Evolutionary conservation across 2,329 filamentous ascomycete genomes (phyloP).

Genomic region (Colletotrichum higginsianum): DNA sequence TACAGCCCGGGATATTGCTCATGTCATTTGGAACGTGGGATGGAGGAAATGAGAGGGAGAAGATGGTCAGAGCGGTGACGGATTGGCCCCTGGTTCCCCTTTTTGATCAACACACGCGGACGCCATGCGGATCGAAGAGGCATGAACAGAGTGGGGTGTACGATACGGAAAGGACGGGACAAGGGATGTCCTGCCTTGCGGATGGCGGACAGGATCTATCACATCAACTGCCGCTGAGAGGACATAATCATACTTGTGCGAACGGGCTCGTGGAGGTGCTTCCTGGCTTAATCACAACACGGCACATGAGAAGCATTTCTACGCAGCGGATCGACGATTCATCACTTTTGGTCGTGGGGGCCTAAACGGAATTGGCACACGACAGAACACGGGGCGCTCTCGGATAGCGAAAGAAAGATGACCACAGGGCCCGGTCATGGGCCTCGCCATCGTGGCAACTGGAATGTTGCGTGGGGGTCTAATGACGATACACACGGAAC

Average conservation of each 20-base stretch:
- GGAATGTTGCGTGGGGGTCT: conserved; percentile 30
- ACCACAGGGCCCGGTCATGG: not conserved
- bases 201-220: not conserved
- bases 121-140: conserved; percentile 23
- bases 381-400: conserved; percentile 25
- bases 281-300: conserved; percentile 23
- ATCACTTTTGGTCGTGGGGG: conserved; percentile 16
- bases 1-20: conserved; percentile 78
- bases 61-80: not conserved
- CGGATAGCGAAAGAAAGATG: conserved; percentile 21
- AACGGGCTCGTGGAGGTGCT: not conserved
- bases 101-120: conserved; percentile 1
- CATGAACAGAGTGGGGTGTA: conserved; percentile 23
- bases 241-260: conserved; percentile 22
- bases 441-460: conserved; percentile 27
- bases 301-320: conserved; percentile 13
- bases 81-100: conserved; percentile 10
- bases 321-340: conserved; percentile 27
- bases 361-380: conserved; percentile 8
- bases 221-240: conserved; percentile 1
- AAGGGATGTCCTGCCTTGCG: not conserved
- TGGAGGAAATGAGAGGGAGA: conserved; percentile 66
- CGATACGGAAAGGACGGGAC: conserved; percentile 13
- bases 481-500: conserved; percentile 36
- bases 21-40: conserved; percentile 81